Evolutionary conservation across 2,329 filamentous ascomycete species (phyloP).

Genomic region (Aspergillus pseudoterreus): DNA sequence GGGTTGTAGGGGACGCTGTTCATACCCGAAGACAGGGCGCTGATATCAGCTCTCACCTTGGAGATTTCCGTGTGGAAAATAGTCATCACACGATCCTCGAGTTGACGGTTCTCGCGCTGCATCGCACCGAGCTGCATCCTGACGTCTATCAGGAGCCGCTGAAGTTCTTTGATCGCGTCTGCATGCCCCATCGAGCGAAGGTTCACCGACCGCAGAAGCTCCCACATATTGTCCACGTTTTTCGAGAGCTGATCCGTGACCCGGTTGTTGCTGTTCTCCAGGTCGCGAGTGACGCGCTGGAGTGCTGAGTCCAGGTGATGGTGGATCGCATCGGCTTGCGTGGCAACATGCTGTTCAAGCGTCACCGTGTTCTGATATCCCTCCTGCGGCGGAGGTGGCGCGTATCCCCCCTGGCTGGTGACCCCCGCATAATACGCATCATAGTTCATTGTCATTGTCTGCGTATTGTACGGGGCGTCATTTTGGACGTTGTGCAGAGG

Average conservation of each 20-base stretch:
- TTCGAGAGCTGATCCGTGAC: conserved; percentile 18
- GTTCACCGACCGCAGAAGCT: conserved; percentile 14
- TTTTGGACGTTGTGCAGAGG: neutral
- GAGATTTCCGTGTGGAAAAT: conserved; percentile 12
- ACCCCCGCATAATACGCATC: conserved; percentile 8
- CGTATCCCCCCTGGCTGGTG: conserved; percentile 20
- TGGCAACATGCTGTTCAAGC: conserved; percentile 18
- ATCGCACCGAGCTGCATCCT: conserved; percentile 9
- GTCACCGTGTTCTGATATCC: conserved; percentile 20
- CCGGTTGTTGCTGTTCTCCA: conserved; percentile 20
- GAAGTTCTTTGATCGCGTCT: conserved; percentile 12
- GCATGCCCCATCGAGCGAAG: conserved; percentile 10
- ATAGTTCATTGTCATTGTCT: neutral
- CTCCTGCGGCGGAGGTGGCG: conserved; percentile 21
- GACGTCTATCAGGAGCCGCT: conserved; percentile 10
- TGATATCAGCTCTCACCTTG: conserved; percentile 13
- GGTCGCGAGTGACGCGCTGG: conserved; percentile 9
- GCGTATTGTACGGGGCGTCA: neutral
- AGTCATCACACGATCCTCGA: conserved; percentile 10
- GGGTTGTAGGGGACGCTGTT: conserved; percentile 1
- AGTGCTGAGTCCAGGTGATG: conserved; percentile 16
- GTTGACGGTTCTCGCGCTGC: conserved; percentile 8
- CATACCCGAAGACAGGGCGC: neutral
- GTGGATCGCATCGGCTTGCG: conserved; percentile 18
- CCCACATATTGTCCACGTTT: conserved; percentile 15